Evolutionary conservation across 1,139 yeast species (phyloP).

Genomic region (Taphrina confusa): DNA sequence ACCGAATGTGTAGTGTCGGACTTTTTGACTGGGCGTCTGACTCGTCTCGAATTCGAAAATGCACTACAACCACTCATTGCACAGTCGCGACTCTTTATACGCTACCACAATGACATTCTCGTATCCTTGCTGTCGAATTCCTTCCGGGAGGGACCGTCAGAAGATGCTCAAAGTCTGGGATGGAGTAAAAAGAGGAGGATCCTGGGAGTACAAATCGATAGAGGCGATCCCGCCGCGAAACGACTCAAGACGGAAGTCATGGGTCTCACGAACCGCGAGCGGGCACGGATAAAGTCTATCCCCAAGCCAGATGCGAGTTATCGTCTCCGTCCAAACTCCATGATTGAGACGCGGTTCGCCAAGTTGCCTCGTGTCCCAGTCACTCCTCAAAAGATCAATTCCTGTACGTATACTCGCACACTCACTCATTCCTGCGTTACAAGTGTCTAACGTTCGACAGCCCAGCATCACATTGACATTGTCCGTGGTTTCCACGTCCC

Average conservation of each 20-base stretch:
- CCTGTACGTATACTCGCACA: slow-evolving; percentile 40
- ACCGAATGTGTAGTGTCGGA: slow-evolving; percentile 14
- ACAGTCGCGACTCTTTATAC: slow-evolving; percentile 52
- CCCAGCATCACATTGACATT: slow-evolving; percentile 58
- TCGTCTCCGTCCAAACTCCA: slow-evolving; percentile 22
- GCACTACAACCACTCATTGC: slow-evolving; percentile 54
- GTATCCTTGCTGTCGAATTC: slow-evolving; percentile 83
- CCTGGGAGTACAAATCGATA: slow-evolving; percentile 41
- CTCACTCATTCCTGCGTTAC: background rate
- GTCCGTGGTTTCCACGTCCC: slow-evolving; percentile 86
- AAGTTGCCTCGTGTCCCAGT: slow-evolving; percentile 87
- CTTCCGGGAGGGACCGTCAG: slow-evolving; percentile 69
- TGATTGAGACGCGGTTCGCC: slow-evolving; percentile 75
- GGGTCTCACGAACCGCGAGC: slow-evolving; percentile 80
- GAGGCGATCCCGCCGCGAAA: slow-evolving; percentile 63
- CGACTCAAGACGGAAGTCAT: slow-evolving; percentile 80
- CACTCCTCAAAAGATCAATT: slow-evolving; percentile 50
- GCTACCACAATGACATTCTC: slow-evolving; percentile 77
- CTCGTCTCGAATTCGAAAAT: slow-evolving; percentile 69
- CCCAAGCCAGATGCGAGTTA: slow-evolving; percentile 48
- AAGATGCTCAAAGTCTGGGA: slow-evolving; percentile 49
- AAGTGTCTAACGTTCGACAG: slow-evolving; percentile 1
- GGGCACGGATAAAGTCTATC: slow-evolving; percentile 79
- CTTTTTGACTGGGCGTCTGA: slow-evolving; percentile 42
- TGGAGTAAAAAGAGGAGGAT: slow-evolving; percentile 54